A percentile compares a stretch with the other conserved stretches of the same genome.
Evolutionary conservation across 768 basidiomycete species (phyloP).

Genomic region (Ramaria rubella): DNA sequence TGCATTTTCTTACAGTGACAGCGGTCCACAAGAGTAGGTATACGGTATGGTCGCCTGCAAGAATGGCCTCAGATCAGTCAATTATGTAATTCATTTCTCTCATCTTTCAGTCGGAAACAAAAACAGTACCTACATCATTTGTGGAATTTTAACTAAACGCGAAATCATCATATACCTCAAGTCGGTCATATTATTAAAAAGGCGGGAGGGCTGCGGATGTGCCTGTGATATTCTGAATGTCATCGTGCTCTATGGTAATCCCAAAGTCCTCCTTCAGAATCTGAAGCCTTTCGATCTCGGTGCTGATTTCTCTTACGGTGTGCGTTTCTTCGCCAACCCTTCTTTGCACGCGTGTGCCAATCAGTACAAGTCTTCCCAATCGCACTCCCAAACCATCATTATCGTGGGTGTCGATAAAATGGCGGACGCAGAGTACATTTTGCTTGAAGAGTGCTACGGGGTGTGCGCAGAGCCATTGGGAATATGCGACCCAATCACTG

Average conservation of each 20-base stretch:
- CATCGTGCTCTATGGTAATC: neutral
- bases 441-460: neutral
- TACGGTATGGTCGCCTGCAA: too few relatives aligned
- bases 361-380: constrained; percentile 3
- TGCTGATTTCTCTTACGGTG: neutral
- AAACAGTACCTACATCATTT: too few relatives aligned
- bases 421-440: neutral
- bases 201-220: too few relatives aligned
- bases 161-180: too few relatives aligned
- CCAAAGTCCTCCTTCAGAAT: constrained; percentile 9
- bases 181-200: too few relatives aligned
- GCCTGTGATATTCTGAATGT: constrained; percentile 3
- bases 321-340: neutral
- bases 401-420: neutral
- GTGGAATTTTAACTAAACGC: too few relatives aligned
- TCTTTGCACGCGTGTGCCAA: neutral
- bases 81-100: too few relatives aligned
- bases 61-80: too few relatives aligned
- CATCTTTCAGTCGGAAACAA: too few relatives aligned
- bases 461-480: constrained; percentile 5
- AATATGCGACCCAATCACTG: neutral
- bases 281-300: constrained; percentile 1
- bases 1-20: too few relatives aligned
- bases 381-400: neutral
- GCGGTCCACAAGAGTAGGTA: too few relatives aligned